These are phyloP conservation scores for Mycosarcoma mackinlayi DNA, from an alignment of 1,284 basidiomycete species.

Conservation along the genomic window DNA sequence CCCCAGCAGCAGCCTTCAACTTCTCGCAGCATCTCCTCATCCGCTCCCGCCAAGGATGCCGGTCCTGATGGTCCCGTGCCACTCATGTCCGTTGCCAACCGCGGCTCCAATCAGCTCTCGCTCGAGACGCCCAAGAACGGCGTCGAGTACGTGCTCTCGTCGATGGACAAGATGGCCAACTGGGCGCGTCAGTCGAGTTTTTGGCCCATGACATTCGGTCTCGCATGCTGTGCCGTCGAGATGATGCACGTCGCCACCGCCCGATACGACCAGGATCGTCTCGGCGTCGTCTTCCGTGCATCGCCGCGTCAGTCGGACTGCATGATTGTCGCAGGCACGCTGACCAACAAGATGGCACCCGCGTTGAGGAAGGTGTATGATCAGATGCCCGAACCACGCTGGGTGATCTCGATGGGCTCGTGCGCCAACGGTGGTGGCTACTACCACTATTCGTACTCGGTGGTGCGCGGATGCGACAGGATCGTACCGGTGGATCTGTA, in stretches of 20 bases:
- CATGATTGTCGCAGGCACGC: slow-evolving; percentile 99
- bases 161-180: slow-evolving; percentile 95
- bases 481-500: slow-evolving; percentile 96
- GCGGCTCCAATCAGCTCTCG: slow-evolving; percentile 70
- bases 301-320: slow-evolving; percentile 97
- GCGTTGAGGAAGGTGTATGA: slow-evolving; percentile 61
- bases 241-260: slow-evolving; percentile 92
- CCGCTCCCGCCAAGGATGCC: slow-evolving; percentile 31
- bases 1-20: slow-evolving; percentile 11
- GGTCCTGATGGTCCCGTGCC: slow-evolving; percentile 62
- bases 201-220: slow-evolving; percentile 99
- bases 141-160: slow-evolving; percentile 95
- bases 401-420: slow-evolving; percentile 99
- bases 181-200: slow-evolving; percentile 98
- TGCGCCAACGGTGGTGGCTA: slow-evolving; percentile 99
- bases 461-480: slow-evolving; percentile 98
- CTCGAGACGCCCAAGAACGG: slow-evolving; percentile 89
- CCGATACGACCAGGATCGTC: slow-evolving; percentile 96
- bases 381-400: slow-evolving; percentile 71
- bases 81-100: slow-evolving; percentile 64
- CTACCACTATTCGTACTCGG: slow-evolving; percentile 94
- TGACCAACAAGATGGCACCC: slow-evolving; percentile 99
- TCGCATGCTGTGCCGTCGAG: slow-evolving; percentile 98
- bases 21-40: slow-evolving; percentile 41
- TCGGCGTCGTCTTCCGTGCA: slow-evolving; percentile 98